Percentiles rank a stretch among this genome's conserved stretches.
Conservation (phyloP, 2,329 filamentous ascomycete species). For the Neophaeococcomyces aloes region DNA sequence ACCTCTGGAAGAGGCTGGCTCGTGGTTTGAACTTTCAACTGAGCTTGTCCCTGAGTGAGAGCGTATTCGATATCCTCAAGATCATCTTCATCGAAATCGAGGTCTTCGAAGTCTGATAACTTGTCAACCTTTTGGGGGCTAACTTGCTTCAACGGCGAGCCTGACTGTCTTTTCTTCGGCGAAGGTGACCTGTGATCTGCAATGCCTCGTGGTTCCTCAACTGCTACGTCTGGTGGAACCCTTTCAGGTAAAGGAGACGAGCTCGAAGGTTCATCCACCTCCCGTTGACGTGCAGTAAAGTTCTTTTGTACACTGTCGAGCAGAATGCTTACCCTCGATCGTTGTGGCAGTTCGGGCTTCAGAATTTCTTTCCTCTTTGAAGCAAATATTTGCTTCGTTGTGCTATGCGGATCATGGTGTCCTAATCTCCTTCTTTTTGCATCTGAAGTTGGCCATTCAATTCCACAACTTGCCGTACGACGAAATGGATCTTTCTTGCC, state of each 20-base stretch:
- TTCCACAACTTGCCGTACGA: constrained; percentile 58
- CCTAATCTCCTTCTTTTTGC: constrained; percentile 55
- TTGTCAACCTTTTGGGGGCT: background rate
- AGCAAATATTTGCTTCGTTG: constrained; percentile 37
- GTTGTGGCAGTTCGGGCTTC: constrained; percentile 30
- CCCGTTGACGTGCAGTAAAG: constrained; percentile 26
- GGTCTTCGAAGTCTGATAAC: constrained; percentile 9
- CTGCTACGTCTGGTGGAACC: background rate
- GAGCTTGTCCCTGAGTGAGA: constrained; percentile 9
- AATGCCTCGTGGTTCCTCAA: background rate
- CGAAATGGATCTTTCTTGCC: constrained; percentile 42
- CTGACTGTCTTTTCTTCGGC: background rate
- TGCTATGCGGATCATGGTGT: constrained; percentile 32
- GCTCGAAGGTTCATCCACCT: constrained; percentile 29
- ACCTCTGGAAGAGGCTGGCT: background rate
- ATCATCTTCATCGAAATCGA: constrained; percentile 39
- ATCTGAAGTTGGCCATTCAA: constrained; percentile 54
- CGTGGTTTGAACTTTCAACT: background rate
- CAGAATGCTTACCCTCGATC: constrained; percentile 45
- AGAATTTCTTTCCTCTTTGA: constrained; percentile 32
- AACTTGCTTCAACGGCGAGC: background rate
- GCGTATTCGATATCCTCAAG: constrained; percentile 30
- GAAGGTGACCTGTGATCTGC: background rate
- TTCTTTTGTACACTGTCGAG: constrained; percentile 55
- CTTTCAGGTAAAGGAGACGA: constrained; percentile 34